Evolutionary conservation across 2,329 filamentous ascomycete genomes (phyloP).

Genomic region (Fusarium anthophilum): DNA sequence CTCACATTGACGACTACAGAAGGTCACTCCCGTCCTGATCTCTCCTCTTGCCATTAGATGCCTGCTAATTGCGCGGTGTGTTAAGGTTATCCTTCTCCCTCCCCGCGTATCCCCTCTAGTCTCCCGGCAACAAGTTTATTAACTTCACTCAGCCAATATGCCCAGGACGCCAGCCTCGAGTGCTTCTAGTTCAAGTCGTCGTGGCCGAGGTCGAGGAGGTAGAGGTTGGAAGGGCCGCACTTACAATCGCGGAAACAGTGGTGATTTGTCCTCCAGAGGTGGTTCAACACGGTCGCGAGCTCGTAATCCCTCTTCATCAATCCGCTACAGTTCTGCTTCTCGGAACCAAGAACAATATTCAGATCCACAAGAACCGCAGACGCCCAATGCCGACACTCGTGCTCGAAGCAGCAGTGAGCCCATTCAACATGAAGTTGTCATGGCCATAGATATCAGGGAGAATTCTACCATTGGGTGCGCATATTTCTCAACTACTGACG

Average conservation of each 20-base stretch:
- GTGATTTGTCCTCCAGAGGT: conserved; percentile 12
- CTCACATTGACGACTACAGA: not conserved
- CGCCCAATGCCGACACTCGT: not conserved
- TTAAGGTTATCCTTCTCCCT: not conserved
- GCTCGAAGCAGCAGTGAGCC: conserved; percentile 16
- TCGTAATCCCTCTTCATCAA: not conserved
- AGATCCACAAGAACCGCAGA: not conserved
- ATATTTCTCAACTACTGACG: conserved; percentile 78
- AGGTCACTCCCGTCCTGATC: not conserved
- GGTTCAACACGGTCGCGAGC: not conserved
- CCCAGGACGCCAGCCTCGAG: conserved; percentile 9
- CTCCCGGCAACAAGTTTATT: not conserved
- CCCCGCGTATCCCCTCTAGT: not conserved
- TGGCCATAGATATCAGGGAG: conserved; percentile 81
- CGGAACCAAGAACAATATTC: not conserved
- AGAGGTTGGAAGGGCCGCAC: not conserved
- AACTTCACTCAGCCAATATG: conserved; percentile 5
- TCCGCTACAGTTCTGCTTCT: not conserved
- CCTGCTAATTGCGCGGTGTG: not conserved
- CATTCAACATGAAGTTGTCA: conserved; percentile 68
- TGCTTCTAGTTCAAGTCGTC: conserved; percentile 9
- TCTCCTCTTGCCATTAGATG: not conserved
- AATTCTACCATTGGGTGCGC: conserved; percentile 80
- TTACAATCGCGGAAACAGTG: not conserved
- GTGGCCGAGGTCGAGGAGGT: conserved; percentile 9